These are phyloP conservation scores for Cyberlindnera japonica DNA, from an alignment of 805 yeast genomes.

Conservation along the genomic window DNA sequence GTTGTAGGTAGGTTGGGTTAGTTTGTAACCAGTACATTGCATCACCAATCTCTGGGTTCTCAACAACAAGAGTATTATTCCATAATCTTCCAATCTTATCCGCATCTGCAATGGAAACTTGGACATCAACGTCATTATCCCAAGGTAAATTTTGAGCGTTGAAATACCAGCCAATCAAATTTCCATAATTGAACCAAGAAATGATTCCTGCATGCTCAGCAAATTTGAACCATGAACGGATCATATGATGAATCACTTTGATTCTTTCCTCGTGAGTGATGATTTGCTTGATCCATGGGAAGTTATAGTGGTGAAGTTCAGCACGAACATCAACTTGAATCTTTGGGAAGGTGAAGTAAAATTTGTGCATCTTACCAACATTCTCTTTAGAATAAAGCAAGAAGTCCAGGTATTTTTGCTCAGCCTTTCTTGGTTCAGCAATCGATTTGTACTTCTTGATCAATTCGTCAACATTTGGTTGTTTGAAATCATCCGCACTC, in stretches of 20 bases:
- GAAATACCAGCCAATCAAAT: constrained; percentile 60
- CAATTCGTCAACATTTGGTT: constrained; percentile 18
- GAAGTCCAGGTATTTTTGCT: constrained; percentile 25
- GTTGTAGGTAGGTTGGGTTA: constrained; percentile 32
- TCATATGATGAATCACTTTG: constrained; percentile 41
- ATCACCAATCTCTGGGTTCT: constrained; percentile 32
- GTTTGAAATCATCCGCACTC: constrained; percentile 16
- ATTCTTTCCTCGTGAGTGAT: constrained; percentile 29
- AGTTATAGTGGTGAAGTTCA: constrained; percentile 31
- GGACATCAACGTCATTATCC: constrained; percentile 64
- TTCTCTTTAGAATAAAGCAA: constrained; percentile 25
- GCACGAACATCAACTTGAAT: constrained; percentile 24
- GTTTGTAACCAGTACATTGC: constrained; percentile 34
- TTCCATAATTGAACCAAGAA: constrained; percentile 65
- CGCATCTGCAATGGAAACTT: constrained; percentile 46
- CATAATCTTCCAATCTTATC: constrained; percentile 40
- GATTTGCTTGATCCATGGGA: constrained; percentile 31
- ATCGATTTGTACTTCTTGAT: constrained; percentile 12
- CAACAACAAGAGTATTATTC: constrained; percentile 49
- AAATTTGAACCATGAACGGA: constrained; percentile 53
- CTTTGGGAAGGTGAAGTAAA: constrained; percentile 29
- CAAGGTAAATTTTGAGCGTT: constrained; percentile 56
- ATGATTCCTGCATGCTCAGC: constrained; percentile 38
- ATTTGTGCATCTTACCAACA: constrained; percentile 21
- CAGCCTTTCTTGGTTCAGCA: constrained; percentile 19